Base-by-base conservation (phyloP, 2,329 filamentous ascomycete genomes). In the Exophiala aquamarina region DNA sequence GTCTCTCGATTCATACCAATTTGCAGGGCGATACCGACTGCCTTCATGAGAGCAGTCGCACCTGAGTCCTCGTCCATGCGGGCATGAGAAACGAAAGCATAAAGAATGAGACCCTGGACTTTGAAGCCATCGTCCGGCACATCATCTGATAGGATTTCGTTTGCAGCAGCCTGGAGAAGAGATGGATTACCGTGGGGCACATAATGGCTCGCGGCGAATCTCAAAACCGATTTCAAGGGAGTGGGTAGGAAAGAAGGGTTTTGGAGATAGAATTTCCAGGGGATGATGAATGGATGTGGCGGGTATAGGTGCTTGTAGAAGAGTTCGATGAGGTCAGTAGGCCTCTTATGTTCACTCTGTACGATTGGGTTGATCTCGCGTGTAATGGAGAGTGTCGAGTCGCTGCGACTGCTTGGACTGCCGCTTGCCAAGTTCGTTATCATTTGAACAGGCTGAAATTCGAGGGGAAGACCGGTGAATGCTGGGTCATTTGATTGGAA, bases 1-100 rank as follows among this genome's bases (percentile, higher is more conserved):
- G 78, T 74, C 38, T 79, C 74, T 8, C 79, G 81, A 62, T 95
- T 83, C 66, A 96, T 78, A 0, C 86, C 85, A 18, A 95, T 76
- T 47, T 89, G 81, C 8, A 94, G 70, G 2, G 89, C 87, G 37
- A 92, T 66, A 9, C 82, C 75, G 60, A 90, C 84, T 2, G 83
- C 86, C 21, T 83, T 77, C 9, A 72, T 70, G 15, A 95, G 77
- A 1, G 61, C 59, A 18, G 53, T 39, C 35, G 64, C 59, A 5
- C 66, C 66, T 44, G 65, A 59, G n/a, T 56, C 35, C 41, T 57
- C 58, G 44, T 68, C 66, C n/a, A 59, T 60, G 0, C 66, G 61
- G 9, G 65, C 64, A 38, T 63, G 66, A 9, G 64, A 51, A 2
- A 61, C 57, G 38, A 69, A 67, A 2, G 65, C 62, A 40, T 63